Percentiles rank a stretch among this genome's conserved stretches.
Evolutionary conservation across 176 grass and related monocot species (phyloP).

Genomic region (Echinochloa phyllopogon): DNA sequence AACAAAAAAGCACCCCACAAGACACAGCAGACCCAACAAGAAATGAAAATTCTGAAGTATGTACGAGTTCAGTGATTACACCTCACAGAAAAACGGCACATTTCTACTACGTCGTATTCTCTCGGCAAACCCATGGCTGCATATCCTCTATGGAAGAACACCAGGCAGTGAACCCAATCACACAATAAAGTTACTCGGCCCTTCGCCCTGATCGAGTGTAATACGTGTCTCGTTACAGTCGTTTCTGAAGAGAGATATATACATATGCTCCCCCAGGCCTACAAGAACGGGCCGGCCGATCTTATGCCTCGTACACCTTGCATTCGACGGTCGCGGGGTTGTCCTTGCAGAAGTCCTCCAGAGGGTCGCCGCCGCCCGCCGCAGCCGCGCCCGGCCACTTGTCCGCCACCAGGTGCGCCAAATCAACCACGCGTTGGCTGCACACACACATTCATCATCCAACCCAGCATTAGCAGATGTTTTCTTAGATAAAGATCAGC

Average conservation of each 20-base stretch:
- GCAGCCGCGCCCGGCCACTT: constrained; percentile 69
- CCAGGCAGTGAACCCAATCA: background rate
- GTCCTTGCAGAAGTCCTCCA: constrained; percentile 93
- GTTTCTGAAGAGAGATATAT: constrained; percentile 16
- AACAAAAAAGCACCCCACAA: background rate
- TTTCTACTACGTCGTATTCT: constrained; percentile 11
- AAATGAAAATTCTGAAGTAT: background rate
- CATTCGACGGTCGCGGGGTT: constrained; percentile 85
- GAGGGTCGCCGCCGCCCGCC: constrained; percentile 75
- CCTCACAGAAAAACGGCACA: background rate
- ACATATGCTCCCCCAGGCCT: background rate
- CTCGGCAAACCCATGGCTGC: background rate
- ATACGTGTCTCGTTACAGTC: constrained; percentile 3
- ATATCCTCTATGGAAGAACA: background rate
- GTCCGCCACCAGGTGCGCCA: constrained; percentile 89
- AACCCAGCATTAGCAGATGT: background rate
- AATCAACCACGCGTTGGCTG: constrained; percentile 94
- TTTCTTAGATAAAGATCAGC: no score
- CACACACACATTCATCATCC: background rate
- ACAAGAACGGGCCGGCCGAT: background rate
- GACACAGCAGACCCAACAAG: background rate
- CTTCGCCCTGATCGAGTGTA: background rate
- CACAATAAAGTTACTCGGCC: background rate
- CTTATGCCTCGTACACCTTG: constrained; percentile 86
- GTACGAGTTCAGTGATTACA: constrained; percentile 34